These are phyloP conservation scores for Pseudoscleropodium purum DNA, from an alignment of 225 moss, liverwort and hornwort species.

Conservation along the genomic window DNA sequence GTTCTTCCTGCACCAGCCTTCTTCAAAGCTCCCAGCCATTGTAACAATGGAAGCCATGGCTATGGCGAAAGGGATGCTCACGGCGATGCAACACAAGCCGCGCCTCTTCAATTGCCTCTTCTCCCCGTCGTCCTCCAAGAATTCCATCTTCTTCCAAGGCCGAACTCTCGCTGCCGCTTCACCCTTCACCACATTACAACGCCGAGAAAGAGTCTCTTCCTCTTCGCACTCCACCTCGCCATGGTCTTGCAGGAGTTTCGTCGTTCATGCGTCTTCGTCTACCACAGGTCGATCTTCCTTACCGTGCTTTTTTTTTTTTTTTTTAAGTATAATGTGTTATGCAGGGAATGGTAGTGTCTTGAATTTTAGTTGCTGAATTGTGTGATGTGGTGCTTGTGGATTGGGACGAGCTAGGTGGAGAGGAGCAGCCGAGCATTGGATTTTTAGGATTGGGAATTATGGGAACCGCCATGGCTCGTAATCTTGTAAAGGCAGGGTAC, in stretches of 20 bases:
- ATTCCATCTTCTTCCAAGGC: conserved; percentile 7
- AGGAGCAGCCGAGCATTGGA: conserved; percentile 55
- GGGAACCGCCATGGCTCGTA: conserved; percentile 90
- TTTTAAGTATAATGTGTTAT: not conserved
- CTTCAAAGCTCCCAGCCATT: not conserved
- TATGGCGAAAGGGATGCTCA: conserved; percentile 33
- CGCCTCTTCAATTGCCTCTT: conserved; percentile 19
- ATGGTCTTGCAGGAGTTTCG: not conserved
- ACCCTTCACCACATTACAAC: not conserved
- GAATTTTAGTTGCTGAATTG: not conserved
- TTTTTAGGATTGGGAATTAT: conserved; percentile 89
- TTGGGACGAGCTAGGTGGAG: conserved; percentile 23
- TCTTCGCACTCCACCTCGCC: not conserved
- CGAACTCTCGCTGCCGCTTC: not conserved
- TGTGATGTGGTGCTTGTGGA: not conserved
- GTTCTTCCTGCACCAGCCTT: not conserved
- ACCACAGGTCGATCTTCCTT: conserved; percentile 8
- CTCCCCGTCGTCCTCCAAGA: not conserved
- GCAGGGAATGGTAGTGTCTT: not conserved
- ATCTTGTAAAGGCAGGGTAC: conserved; percentile 85
- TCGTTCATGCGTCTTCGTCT: conserved; percentile 16
- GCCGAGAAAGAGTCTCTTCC: not conserved
- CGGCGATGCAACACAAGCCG: conserved; percentile 15
- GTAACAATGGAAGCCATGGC: conserved; percentile 24
- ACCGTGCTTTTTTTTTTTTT: not conserved